Conservation (phyloP, 176 grass and related monocot genomes). For the Oropetium thomaeum region DNA sequence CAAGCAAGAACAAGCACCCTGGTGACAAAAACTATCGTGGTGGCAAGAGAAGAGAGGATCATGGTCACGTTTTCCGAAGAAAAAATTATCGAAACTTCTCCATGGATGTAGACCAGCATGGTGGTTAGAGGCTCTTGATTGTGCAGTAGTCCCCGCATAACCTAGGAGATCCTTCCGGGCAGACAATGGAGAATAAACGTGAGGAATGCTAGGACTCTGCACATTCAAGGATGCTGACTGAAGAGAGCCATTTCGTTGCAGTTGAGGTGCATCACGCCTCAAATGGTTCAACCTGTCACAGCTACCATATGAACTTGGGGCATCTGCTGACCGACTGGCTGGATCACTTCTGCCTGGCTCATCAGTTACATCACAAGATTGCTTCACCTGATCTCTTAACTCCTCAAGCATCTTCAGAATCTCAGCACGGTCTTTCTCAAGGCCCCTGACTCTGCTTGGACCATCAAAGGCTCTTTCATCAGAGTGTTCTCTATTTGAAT, state of each 20-base stretch:
- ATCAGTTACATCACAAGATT: conserved; percentile 55
- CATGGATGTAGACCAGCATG: conserved; percentile 39
- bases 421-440: conserved; percentile 72
- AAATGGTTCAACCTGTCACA: conserved; percentile 35
- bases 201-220: conserved; percentile 36
- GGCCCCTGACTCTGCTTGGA: conserved; percentile 67
- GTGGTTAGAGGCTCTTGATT: conserved; percentile 34
- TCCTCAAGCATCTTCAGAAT: conserved; percentile 89
- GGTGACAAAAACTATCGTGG: conserved; percentile 80
- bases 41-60: conserved; percentile 65
- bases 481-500: conserved; percentile 24
- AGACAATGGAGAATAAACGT: conserved; percentile 51
- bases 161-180: conserved; percentile 34
- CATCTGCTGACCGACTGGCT: conserved; percentile 24
- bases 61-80: conserved; percentile 60
- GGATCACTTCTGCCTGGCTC: conserved; percentile 37
- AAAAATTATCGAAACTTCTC: conserved; percentile 57
- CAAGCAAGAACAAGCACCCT: conserved; percentile 67
- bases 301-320: conserved; percentile 37
- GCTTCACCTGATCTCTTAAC: conserved; percentile 81
- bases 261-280: conserved; percentile 41
- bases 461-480: conserved; percentile 37
- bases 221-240: conserved; percentile 33
- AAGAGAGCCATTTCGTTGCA: conserved; percentile 36
- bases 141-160: conserved; percentile 45